Conservation (phyloP, 2,329 filamentous ascomycete genomes). For the Plectosphaerella cucumerina region DNA sequence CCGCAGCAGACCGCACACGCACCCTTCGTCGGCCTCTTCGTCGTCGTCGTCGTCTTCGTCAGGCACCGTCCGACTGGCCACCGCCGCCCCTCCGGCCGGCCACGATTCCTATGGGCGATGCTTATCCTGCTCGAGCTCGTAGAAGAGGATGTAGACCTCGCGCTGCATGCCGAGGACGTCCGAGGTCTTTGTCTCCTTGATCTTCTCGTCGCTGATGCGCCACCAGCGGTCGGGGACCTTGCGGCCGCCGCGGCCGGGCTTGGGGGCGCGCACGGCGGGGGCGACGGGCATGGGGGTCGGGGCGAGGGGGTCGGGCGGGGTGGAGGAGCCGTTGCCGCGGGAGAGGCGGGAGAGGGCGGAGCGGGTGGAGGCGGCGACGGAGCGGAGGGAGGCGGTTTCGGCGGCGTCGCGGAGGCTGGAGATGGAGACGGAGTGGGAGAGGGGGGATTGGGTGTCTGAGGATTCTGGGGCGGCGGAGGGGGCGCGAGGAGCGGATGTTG, state of each 20-base stretch:
- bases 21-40: background rate
- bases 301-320: conserved; percentile 11
- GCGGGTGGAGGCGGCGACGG: conserved; percentile 52
- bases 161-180: conserved; percentile 92
- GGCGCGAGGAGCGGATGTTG: conserved; percentile 19
- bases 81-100: background rate
- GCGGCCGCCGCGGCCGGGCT: conserved; percentile 37
- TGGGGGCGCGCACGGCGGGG: conserved; percentile 23
- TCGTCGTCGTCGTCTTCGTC: background rate
- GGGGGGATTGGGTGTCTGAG: conserved; percentile 31
- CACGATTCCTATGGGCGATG: background rate
- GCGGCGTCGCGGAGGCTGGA: conserved; percentile 23
- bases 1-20: background rate
- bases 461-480: too few species aligned
- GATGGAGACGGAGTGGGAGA: conserved; percentile 11
- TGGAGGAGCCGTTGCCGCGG: conserved; percentile 9
- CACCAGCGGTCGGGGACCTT: conserved; percentile 76
- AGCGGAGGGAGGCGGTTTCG: conserved; percentile 50
- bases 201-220: conserved; percentile 95
- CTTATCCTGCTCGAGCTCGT: conserved; percentile 67
- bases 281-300: conserved; percentile 10
- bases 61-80: background rate
- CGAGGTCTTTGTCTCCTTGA: conserved; percentile 87
- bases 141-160: conserved; percentile 95
- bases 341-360: conserved; percentile 49